Evolutionary conservation across 176 grass and related monocot genomes (phyloP), one percentile per base, ranked within the genome.

Genomic region (Aegilops sharonensis): DNA sequence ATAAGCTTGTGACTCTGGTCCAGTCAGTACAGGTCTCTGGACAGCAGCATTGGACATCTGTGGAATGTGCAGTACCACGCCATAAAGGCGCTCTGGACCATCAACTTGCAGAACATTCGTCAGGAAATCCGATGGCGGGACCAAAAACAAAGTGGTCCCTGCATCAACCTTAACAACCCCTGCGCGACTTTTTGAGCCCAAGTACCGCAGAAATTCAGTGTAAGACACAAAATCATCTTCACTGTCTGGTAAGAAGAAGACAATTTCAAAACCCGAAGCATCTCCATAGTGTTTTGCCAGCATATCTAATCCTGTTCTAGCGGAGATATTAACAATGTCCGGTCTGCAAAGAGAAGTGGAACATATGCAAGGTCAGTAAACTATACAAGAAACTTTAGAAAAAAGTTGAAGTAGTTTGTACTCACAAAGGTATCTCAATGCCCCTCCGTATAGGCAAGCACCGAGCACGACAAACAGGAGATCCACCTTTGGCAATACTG

Each of bases 181-280:
- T 8, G 97, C 97, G 71, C 94, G 94, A 78, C 85, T 91, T 88
- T 96, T 99, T 59, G 90, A 91, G 25, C 90, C 66, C 50, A 99
- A 77, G 62, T 99, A 99, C 35, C 84, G 88, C 68, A 99, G 84
- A 71, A 99, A 96, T 68, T 99, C 97, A 37, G 94, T 99, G 72
- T 99, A 99, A n/a, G 97, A 94, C 69, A 95, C 80, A 1, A 99
- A 96, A 43, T 99, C 97, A 14, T 90, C 94, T 89, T 99, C 97
- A 14, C 92, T 91, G 64, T 96, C 94, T 77, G 97, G 97, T 78
- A 96, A 83, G 80, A 99, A 99, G 60, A 91, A 94, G 21, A 94
- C 85, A 71, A 95, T 86, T 20, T 96, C 97, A 81, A 96, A 99
- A 12, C 92, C 94, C 25, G 81, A 66, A 43, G 94, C 88, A 39